Percentiles rank a stretch among this genome's conserved stretches.
Conservation (phyloP, 257 asterid species). For the Paulownia fortunei region DNA sequence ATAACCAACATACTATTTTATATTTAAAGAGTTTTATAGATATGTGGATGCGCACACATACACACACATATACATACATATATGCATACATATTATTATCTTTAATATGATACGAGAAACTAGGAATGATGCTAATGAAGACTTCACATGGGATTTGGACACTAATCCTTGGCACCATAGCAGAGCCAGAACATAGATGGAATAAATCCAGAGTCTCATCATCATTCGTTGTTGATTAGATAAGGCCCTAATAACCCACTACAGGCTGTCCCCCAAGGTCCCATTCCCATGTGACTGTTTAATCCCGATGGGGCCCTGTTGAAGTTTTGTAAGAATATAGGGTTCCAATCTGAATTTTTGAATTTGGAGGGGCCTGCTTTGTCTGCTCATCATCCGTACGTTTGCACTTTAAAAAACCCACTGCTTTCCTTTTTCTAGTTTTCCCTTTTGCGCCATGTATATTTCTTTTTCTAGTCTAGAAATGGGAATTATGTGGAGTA, state of each 20-base stretch:
- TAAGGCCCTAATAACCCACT: conserved; percentile 48
- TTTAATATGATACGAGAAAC: neutral
- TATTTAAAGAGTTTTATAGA: no score
- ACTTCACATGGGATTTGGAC: conserved; percentile 25
- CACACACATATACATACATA: no score
- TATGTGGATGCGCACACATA: no score
- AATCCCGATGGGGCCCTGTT: neutral
- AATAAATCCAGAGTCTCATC: conserved; percentile 23
- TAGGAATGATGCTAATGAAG: conserved; percentile 10
- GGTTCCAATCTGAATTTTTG: neutral
- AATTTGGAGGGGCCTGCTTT: conserved; percentile 23
- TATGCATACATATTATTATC: neutral
- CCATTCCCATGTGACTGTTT: conserved; percentile 26
- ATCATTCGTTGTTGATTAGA: conserved; percentile 23
- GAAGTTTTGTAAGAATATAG: conserved; percentile 1
- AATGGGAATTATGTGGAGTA: no score
- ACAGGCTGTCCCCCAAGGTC: conserved; percentile 38
- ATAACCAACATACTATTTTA: no score
- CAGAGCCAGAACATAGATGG: neutral
- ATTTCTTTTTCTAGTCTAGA: neutral
- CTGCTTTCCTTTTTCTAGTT: neutral
- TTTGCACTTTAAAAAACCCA: conserved; percentile 25
- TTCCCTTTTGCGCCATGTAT: neutral
- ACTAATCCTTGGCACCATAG: conserved; percentile 21
- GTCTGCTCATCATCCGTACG: conserved; percentile 59